phyloP scores from a whole-genome alignment of 345 rosid genomes.

The Kernera saxatilis region DNA sequence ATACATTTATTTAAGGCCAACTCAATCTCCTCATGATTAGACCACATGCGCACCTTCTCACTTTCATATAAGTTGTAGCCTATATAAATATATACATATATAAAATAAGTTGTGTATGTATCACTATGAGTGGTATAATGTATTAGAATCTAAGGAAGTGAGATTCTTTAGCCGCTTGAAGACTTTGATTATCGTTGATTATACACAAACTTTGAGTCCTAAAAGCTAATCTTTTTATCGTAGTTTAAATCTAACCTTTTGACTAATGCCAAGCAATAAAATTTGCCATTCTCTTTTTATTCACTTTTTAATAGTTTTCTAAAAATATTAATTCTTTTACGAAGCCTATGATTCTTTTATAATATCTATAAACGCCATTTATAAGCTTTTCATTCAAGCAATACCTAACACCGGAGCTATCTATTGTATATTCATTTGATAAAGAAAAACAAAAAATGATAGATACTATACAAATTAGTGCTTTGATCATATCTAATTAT shows the following conservation, averaged over 20 bases:
- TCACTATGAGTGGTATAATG: conserved; percentile 1
- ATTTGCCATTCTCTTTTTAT: conserved; percentile 30
- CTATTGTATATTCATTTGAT: conserved; percentile 17
- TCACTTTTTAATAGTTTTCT: conserved; percentile 25
- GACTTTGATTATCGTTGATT: conserved; percentile 16
- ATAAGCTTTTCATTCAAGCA: conserved; percentile 31
- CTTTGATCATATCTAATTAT: conserved; percentile 38
- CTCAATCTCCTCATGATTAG: conserved; percentile 23
- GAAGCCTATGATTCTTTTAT: conserved; percentile 15
- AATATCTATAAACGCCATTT: conserved; percentile 34
- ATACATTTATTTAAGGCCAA: neutral
- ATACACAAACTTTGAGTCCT: conserved; percentile 14
- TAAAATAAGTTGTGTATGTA: conserved; percentile 9
- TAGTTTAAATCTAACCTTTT: conserved; percentile 32
- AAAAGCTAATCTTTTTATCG: conserved; percentile 9
- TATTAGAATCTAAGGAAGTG: conserved; percentile 16
- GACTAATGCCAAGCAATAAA: conserved; percentile 37
- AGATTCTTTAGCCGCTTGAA: conserved; percentile 31
- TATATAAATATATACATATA: neutral
- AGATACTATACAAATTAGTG: conserved; percentile 23
- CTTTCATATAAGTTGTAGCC: neutral
- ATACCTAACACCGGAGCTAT: conserved; percentile 37
- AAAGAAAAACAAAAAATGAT: neutral
- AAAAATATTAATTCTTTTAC: conserved; percentile 5
- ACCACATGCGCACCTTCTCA: conserved; percentile 20